These are phyloP conservation scores for Chlamydomonas urium DNA, from an alignment of 139 green algal species.

Conservation along the genomic window DNA sequence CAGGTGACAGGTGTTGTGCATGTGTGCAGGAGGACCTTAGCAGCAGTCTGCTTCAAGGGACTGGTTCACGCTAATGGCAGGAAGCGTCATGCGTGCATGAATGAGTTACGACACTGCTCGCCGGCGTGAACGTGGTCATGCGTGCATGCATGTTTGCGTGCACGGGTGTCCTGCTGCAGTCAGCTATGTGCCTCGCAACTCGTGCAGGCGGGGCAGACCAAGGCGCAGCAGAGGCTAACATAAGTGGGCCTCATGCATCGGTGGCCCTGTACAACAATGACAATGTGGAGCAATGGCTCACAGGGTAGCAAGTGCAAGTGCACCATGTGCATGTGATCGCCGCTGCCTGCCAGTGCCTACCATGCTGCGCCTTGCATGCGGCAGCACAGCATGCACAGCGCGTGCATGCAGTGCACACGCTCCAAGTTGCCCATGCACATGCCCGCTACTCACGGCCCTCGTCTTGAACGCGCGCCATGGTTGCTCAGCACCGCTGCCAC, in stretches of 20 bases:
- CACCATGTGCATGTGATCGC: not conserved
- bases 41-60: not conserved
- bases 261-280: too few species aligned
- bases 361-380: not conserved
- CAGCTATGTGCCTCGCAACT: too few species aligned
- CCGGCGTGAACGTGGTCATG: not conserved
- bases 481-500: slow-evolving; percentile 1
- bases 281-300: not conserved
- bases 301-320: not conserved
- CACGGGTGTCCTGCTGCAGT: too few species aligned
- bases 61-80: too few species aligned
- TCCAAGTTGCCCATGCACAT: not conserved
- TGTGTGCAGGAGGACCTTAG: not conserved
- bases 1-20: not conserved
- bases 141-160: too few species aligned
- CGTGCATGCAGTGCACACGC: not conserved
- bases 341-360: not conserved
- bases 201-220: too few species aligned
- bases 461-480: not conserved
- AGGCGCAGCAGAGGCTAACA: too few species aligned
- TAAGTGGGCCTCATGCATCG: too few species aligned
- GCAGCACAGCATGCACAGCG: not conserved
- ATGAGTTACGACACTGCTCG: too few species aligned
- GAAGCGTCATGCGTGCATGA: too few species aligned
- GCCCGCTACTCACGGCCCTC: slow-evolving; percentile 6